Percentiles rank a stretch among this genome's conserved stretches.
phyloP scores from a whole-genome alignment of 306 rosid species.

The Vicia faba region DNA sequence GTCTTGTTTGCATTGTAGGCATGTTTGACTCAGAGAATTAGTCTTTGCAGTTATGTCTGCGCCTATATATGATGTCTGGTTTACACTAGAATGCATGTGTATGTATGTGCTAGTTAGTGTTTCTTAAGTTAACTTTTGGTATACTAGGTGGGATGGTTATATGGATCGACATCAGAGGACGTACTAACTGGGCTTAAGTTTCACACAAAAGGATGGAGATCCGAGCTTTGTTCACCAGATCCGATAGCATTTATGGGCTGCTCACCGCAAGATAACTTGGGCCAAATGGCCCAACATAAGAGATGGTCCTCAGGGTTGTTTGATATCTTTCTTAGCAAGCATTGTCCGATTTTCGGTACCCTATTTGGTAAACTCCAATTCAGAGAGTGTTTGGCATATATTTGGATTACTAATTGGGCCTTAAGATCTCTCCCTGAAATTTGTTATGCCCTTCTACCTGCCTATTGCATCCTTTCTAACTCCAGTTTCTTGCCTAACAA shows the following conservation, averaged over 20 bases:
- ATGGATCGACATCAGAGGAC: conserved; percentile 68
- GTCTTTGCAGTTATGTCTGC: no score
- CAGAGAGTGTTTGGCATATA: conserved; percentile 55
- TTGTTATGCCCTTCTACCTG: conserved; percentile 56
- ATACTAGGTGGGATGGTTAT: conserved; percentile 43
- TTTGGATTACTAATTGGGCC: conserved; percentile 47
- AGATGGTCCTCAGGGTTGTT: conserved; percentile 65
- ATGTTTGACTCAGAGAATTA: no score
- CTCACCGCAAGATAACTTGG: conserved; percentile 47
- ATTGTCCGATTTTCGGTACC: conserved; percentile 51
- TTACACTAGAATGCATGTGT: no score
- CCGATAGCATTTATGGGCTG: conserved; percentile 63
- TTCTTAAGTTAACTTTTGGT: conserved; percentile 15
- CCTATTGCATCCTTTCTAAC: conserved; percentile 66
- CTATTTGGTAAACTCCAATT: conserved; percentile 56
- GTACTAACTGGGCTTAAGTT: conserved; percentile 53
- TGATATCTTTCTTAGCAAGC: conserved; percentile 48
- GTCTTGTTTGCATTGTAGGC: no score
- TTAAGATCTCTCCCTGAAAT: conserved; percentile 51
- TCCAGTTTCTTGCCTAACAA: conserved; percentile 60
- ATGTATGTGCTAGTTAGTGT: neutral
- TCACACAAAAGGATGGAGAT: conserved; percentile 69
- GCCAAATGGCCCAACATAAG: conserved; percentile 52
- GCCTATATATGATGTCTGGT: no score
- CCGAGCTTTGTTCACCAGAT: conserved; percentile 42